Percentiles rank a stretch among this genome's conserved stretches.
These are phyloP conservation scores for Aspergillus niger DNA, from an alignment of 2,329 filamentous ascomycete genomes.

Conservation along the genomic window DNA sequence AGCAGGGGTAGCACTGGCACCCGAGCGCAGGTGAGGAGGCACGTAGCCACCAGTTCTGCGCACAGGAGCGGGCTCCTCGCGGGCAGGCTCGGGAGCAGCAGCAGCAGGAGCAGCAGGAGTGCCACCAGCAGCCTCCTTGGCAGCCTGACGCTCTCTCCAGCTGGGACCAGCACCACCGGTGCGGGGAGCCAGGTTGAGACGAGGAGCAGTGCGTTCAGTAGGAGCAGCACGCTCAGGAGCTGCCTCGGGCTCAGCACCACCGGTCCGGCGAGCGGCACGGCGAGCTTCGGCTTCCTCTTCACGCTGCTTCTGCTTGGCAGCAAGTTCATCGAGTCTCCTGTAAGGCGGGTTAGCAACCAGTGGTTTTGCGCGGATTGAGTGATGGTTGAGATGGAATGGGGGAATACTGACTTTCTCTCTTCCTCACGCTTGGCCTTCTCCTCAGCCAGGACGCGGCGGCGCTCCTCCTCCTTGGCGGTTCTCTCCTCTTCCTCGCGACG, in stretches of 20 bases:
- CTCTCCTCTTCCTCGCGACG: conserved; percentile 84
- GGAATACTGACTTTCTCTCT: conserved; percentile 56
- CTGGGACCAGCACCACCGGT: conserved; percentile 45
- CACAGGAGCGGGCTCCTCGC: conserved; percentile 32
- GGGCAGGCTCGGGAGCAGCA: conserved; percentile 18
- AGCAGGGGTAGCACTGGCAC: conserved; percentile 31
- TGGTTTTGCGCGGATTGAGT: neutral
- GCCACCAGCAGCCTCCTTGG: conserved; percentile 44
- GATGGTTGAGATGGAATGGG: neutral
- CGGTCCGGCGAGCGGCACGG: conserved; percentile 66
- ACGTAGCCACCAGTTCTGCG: conserved; percentile 40
- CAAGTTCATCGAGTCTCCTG: conserved; percentile 64
- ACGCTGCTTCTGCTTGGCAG: conserved; percentile 70
- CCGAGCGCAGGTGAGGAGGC: conserved; percentile 44
- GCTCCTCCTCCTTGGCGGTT: conserved; percentile 75
- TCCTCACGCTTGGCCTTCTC: conserved; percentile 64
- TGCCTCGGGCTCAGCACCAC: conserved; percentile 34
- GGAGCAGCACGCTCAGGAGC: conserved; percentile 53
- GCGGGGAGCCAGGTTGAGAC: conserved; percentile 56
- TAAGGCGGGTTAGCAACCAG: conserved; percentile 37
- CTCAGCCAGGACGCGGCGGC: conserved; percentile 71
- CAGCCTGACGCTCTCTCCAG: conserved; percentile 64
- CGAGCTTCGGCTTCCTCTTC: conserved; percentile 86
- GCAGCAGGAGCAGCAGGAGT: conserved; percentile 30
- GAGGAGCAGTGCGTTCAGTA: conserved; percentile 54